Base-by-base conservation (phyloP, 1,284 basidiomycete species). In the Cystobasidium slooffiae region DNA sequence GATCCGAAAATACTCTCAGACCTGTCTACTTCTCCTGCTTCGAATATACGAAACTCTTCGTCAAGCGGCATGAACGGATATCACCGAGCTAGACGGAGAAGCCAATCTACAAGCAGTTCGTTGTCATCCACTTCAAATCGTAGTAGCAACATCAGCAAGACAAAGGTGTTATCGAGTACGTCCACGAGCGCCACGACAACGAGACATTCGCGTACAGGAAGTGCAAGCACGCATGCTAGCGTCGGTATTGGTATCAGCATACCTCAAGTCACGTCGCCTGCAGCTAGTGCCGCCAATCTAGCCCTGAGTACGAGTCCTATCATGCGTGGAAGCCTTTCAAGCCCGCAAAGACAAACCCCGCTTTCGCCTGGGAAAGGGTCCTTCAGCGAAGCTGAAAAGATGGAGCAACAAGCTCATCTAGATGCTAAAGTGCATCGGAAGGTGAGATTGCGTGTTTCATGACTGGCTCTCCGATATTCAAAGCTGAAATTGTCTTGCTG, bases 381-480 rank as follows among this genome's bases (percentile, higher is more conserved):
- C n/a, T 55, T 41, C n/a, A 66, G 51, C 9, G 66, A 58, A 41
- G 47, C 20, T 14, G 64, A 67, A 10, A 46, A 55, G 43, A 10
- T 64, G 31, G 59, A 72, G 47, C 44, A 55, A 46, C 49, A 62
- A 8, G 58, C 59, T 18, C 69, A 72, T 49, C 39, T 41, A 41
- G 70, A 73, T 43, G 70, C 70, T 18, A 73, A 73, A 44, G 53
- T 66, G 5, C 49, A 73, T 56, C 61, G 70, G 10, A 73, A 73
- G 70, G 70, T 73, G 47, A n/a, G 59, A 31, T 31, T 1, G 31
- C 31, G 31, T n/a, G 5, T 58, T 31, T 7, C 46, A 16, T 37
- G 41, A 55, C 20, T 51, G n/a, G 0, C 20, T 47, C 18, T 47
- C 37, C 14, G 24, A 31, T 24, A 22, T 6, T 3, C 46, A n/a